Evolutionary conservation across 2,329 filamentous ascomycete genomes (phyloP).

Genomic region (Phaeosphaeriaceae sp.): DNA sequence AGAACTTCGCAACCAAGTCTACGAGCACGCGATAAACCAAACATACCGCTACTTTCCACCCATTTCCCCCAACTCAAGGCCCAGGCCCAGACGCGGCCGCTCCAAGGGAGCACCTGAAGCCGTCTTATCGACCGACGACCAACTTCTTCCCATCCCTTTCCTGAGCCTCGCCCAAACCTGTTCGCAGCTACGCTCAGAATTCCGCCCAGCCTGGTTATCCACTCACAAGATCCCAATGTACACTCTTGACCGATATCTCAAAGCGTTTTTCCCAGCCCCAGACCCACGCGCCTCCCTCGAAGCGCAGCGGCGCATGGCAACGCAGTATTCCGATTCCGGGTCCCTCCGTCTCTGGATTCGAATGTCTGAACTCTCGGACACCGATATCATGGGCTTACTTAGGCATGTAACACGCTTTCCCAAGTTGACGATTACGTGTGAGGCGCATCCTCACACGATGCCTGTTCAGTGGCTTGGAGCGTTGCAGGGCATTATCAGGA

Average conservation of each 20-base stretch:
- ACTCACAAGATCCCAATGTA: slow-evolving; percentile 25
- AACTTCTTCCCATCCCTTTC: slow-evolving; percentile 18
- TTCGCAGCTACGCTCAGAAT: slow-evolving; percentile 30
- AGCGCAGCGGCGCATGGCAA: slow-evolving; percentile 5
- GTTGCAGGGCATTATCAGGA: slow-evolving; percentile 18
- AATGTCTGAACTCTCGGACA: slow-evolving; percentile 3
- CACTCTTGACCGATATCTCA: slow-evolving; percentile 23
- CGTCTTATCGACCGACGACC: not conserved
- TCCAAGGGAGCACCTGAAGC: not conserved
- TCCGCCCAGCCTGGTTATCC: slow-evolving; percentile 33
- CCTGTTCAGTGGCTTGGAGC: not conserved
- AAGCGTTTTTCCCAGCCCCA: slow-evolving; percentile 23
- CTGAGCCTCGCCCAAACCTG: slow-evolving; percentile 30
- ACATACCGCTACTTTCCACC: slow-evolving; percentile 20
- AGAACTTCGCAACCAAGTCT: slow-evolving; percentile 38
- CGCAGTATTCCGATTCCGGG: slow-evolving; percentile 7
- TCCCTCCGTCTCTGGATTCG: slow-evolving; percentile 21
- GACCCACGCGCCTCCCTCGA: not conserved
- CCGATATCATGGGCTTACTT: slow-evolving; percentile 22
- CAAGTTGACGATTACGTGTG: slow-evolving; percentile 10
- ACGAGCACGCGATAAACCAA: slow-evolving; percentile 20
- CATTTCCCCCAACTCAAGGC: slow-evolving; percentile 7
- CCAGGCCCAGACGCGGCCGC: not conserved
- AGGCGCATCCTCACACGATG: not conserved
- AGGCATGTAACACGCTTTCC: slow-evolving; percentile 27